phyloP scores from a whole-genome alignment of 345 rosid species.

The Rhizophora mangle region DNA sequence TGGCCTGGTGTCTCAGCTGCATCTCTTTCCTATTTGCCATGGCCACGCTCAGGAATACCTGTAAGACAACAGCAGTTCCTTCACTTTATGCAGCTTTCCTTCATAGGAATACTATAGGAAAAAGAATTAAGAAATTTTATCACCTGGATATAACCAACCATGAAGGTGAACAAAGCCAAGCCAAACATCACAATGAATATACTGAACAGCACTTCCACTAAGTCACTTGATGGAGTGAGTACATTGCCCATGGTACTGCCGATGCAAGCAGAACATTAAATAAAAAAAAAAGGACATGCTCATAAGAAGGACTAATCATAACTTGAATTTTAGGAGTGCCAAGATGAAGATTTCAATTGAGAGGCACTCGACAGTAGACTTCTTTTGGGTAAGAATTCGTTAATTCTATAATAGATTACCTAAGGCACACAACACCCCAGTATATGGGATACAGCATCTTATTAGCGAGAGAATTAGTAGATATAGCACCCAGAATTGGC shows the following conservation, averaged over 20 bases:
- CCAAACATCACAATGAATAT: slow-evolving; percentile 51
- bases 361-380: too few relatives aligned
- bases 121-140: not conserved
- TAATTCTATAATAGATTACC: slow-evolving; percentile 23
- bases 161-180: slow-evolving; percentile 52
- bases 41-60: slow-evolving; percentile 58
- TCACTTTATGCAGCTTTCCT: not conserved
- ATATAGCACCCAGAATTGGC: slow-evolving; percentile 50
- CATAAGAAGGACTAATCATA: too few relatives aligned
- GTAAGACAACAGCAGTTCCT: not conserved
- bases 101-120: too few relatives aligned
- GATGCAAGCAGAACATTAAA: not conserved
- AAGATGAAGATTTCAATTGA: too few relatives aligned
- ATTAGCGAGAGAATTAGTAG: slow-evolving; percentile 47
- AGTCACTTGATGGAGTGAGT: slow-evolving; percentile 54
- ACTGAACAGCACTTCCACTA: slow-evolving; percentile 56
- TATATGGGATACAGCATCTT: slow-evolving; percentile 60
- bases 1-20: slow-evolving; percentile 46
- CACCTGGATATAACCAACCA: slow-evolving; percentile 65
- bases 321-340: too few relatives aligned
- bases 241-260: slow-evolving; percentile 58
- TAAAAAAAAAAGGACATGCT: not conserved
- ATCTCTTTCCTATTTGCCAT: slow-evolving; percentile 51
- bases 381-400: not conserved
- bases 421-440: slow-evolving; percentile 64